Evolutionary conservation across 345 rosid genomes (phyloP), one percentile per base, ranked within the genome.

Genomic region (Salix viminalis): DNA sequence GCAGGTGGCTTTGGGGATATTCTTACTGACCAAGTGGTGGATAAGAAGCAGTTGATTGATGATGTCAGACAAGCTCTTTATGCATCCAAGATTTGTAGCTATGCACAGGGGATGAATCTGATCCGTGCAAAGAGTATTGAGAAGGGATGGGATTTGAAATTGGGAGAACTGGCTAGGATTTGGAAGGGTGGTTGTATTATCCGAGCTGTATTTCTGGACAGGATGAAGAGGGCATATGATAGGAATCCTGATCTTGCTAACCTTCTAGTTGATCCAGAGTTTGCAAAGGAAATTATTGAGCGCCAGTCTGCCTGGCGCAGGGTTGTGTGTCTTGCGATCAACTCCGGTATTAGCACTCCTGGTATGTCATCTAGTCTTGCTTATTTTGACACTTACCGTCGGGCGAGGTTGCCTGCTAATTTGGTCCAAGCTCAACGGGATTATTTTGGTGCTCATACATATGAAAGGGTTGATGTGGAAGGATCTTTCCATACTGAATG

Each of bases 161-260:
- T 95, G 89, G 97, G 99, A n/a, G 97, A 95, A 83, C 80, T 95
- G 66, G 97, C 99, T 24, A 88, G 99, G 84, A 93, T 95, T 79
- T 93, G 99, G 99, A 95, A 95, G 84, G 99, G 99, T 28, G 97
- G 97, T 18, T 93, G 99, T 86, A 95, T 95, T 83, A 95, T 95
- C 69, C 84, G 99, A 73, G 99, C 97, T 11, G 82, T 90, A 54
- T 95, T 96, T 86, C 85, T 96, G 48, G 99, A 96, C 84, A 81
- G 99, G 83, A 96, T 96, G 87, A 93, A 93, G 91, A 83, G 91
- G 88, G 99, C 99, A 37, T 96, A 96, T 67, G 98, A 96, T 69
- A 85, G 98, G 86, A 93, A 96, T 70, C 69, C 94, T 9, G 90
- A 91, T 14, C 92, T 96, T 4, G 91, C 97, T 58, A 96, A 90